Base-by-base conservation (phyloP, 73 alveolate genomes). In the Paraurostyla sp. region DNA sequence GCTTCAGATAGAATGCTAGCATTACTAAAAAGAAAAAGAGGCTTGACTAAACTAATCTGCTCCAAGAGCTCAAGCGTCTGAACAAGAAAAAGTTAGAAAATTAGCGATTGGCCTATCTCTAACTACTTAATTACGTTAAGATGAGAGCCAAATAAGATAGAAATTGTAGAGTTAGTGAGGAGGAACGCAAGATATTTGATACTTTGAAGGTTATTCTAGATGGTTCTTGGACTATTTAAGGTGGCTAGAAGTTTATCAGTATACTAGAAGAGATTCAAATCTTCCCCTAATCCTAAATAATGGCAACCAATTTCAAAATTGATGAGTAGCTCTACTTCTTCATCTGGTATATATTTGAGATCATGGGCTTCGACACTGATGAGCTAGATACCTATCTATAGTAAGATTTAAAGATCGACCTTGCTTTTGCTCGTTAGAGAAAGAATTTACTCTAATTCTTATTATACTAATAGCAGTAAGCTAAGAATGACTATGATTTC, bases 121-220 rank as follows among this genome's bases (percentile, higher is more conserved):
- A 3, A 13, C 86, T 73, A 16, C 29, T 73, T 29, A 71, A 73
- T 32, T 73, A 73, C 29, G 46, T 73, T 7, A 73, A 73, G 46
- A 23, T 45, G 59, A 42, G 86, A 45, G 71, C 48, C 20, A 43
- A 23, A 48, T 3, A 13, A 6, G 86, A 73, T 48, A 40, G 71
- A 30, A 38, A 49, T 29, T n/a, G 51, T 20, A 73, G 65, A 48
- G 86, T 73, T 13, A 73, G 68, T 16, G 86, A 73, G 46, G 68
- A 73, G 3, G 86, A 73, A 38, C 41, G 86, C 41, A 73, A 45
- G 71, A 73, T 73, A 18, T 73, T 73, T 73, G 86, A 73, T 48
- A 73, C 86, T 16, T 30, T 73, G 22, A 73, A 73, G 42, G 52
- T 73, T 3, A 73, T 73, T 29, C 46, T 73, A 13, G 86, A 73